Percentiles rank a stretch among this genome's conserved stretches.
Conservation (phyloP, 2,329 filamentous ascomycete genomes). For the Fusarium oligoseptatum region DNA sequence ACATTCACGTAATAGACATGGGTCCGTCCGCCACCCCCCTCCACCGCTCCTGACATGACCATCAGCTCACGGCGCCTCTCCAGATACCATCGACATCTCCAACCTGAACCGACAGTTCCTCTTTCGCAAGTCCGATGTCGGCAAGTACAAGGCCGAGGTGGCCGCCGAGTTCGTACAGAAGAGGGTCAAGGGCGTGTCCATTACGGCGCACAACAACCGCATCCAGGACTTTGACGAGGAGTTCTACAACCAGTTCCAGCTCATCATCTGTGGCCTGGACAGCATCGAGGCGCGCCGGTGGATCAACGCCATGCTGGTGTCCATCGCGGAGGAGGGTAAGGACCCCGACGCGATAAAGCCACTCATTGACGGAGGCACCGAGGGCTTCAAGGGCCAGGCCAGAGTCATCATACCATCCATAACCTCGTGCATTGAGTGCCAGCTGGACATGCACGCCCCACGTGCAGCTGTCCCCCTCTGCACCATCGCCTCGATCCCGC, state of each 20-base stretch:
- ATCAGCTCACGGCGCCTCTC: constrained; percentile 21
- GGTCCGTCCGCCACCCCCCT: constrained; percentile 62
- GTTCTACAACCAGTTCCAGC: constrained; percentile 97
- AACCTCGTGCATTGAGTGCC: constrained; percentile 97
- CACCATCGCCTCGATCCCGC: constrained; percentile 94
- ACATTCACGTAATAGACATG: constrained; percentile 99
- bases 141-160: constrained; percentile 92
- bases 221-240: constrained; percentile 97
- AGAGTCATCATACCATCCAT: constrained; percentile 92
- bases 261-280: constrained; percentile 94
- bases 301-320: constrained; percentile 95
- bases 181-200: constrained; percentile 89
- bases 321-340: constrained; percentile 83
- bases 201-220: constrained; percentile 92
- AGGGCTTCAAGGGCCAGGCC: constrained; percentile 98
- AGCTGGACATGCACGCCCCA: constrained; percentile 98
- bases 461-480: constrained; percentile 96
- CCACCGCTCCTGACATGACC: neutral
- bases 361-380: constrained; percentile 94
- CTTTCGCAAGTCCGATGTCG: constrained; percentile 91
- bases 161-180: constrained; percentile 92
- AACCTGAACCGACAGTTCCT: constrained; percentile 98
- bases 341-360: constrained; percentile 91
- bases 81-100: constrained; percentile 97
- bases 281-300: constrained; percentile 97